Evolutionary conservation across 176 grass and related monocot genomes (phyloP).

Genomic region (Tuctoria greenei): DNA sequence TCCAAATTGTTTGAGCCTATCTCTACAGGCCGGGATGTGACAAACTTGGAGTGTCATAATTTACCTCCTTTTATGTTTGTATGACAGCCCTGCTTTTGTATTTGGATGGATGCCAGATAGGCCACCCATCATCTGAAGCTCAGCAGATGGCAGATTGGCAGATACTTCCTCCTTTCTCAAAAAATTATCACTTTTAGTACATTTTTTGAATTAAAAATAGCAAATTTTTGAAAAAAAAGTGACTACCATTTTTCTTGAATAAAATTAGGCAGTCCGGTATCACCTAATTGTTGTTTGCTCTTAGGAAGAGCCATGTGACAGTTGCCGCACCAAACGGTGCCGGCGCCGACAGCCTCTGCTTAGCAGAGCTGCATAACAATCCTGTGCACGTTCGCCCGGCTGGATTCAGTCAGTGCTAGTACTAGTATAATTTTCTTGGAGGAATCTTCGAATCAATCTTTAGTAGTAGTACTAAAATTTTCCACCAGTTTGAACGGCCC

Average conservation of each 20-base stretch:
- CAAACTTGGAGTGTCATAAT: no score
- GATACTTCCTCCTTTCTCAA: no score
- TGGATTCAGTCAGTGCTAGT: background rate
- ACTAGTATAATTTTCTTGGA: background rate
- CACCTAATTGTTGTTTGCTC: background rate
- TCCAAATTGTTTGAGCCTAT: background rate
- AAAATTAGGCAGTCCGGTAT: background rate
- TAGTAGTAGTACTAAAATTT: background rate
- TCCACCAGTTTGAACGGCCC: background rate
- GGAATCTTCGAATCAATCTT: background rate
- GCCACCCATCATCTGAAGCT: background rate
- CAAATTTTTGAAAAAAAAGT: no score
- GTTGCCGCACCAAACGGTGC: constrained; percentile 27
- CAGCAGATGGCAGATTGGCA: background rate
- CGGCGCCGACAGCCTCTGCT: constrained; percentile 13
- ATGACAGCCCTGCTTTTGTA: background rate
- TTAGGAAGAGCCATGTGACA: constrained; percentile 18
- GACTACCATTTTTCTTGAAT: background rate
- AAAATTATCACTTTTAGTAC: no score
- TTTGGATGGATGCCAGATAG: no score
- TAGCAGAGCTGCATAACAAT: background rate
- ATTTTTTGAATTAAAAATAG: no score
- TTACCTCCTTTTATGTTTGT: background rate
- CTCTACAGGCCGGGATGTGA: no score
- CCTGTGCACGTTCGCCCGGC: background rate